Conservation (phyloP, 2,329 filamentous ascomycete species). For the Fusarium sp. region DNA sequence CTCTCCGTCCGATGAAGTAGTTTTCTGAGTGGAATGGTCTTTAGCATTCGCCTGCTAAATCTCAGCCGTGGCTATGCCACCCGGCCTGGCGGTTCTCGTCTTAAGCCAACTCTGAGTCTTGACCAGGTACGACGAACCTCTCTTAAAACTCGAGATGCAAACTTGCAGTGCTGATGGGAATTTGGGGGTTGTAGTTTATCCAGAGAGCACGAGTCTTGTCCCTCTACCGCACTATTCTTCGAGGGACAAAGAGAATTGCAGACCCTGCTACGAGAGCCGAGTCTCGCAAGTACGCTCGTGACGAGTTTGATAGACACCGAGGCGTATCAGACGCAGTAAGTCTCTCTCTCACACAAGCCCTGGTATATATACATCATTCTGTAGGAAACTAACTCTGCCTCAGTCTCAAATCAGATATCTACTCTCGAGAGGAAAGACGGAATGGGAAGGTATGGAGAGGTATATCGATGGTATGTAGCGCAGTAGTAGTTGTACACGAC, state of each 20-base stretch:
- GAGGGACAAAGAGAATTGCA: constrained; percentile 60
- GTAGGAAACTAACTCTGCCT: constrained; percentile 13
- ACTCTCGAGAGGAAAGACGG: constrained; percentile 68
- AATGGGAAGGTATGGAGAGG: constrained; percentile 68
- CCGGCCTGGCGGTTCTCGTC: constrained; percentile 41
- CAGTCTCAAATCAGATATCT: constrained; percentile 69
- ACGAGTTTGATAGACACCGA: constrained; percentile 68
- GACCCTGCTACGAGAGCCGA: constrained; percentile 63
- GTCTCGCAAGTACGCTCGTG: constrained; percentile 63
- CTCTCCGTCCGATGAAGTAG: constrained; percentile 30
- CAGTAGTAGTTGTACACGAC: constrained; percentile 45
- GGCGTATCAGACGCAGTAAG: constrained; percentile 64
- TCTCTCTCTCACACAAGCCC: constrained; percentile 10
- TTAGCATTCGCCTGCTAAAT: constrained; percentile 41
- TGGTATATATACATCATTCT: background rate
- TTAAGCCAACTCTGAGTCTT: constrained; percentile 58
- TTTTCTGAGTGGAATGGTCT: constrained; percentile 41
- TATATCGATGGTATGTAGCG: constrained; percentile 52
- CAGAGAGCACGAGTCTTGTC: constrained; percentile 63
- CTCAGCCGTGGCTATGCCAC: constrained; percentile 49
- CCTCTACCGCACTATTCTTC: constrained; percentile 65
- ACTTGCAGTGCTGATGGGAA: constrained; percentile 9
- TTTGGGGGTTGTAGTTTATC: constrained; percentile 58
- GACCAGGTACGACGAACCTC: constrained; percentile 59
- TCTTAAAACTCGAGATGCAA: background rate